Conservation (phyloP, 73 alveolate species). For the Paramecium sonneborni region DNA sequence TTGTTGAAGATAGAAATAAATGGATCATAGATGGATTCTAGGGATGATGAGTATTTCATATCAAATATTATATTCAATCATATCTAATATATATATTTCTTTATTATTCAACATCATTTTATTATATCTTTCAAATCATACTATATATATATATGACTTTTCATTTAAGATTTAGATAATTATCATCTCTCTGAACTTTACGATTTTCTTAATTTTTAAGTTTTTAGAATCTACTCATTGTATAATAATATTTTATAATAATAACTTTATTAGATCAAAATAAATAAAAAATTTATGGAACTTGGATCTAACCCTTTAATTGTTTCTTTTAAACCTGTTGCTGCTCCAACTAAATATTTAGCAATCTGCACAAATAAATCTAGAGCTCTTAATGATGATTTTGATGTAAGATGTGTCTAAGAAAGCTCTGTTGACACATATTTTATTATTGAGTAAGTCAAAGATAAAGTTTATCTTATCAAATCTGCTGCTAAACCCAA, state of each 20-base stretch:
- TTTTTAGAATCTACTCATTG: too few species aligned
- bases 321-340: constrained; percentile 7
- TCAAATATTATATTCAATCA: background rate
- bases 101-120: background rate
- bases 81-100: background rate
- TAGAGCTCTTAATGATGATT: constrained; percentile 40
- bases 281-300: background rate
- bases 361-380: constrained; percentile 33
- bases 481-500: constrained; percentile 44
- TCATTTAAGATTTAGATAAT: too few species aligned
- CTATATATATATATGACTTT: too few species aligned
- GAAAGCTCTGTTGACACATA: background rate
- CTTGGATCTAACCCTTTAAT: background rate
- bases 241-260: too few species aligned
- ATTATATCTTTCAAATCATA: too few species aligned
- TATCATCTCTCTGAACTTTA: too few species aligned
- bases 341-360: background rate
- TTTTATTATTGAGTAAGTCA: background rate
- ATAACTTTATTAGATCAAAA: too few species aligned
- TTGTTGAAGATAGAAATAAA: constrained; percentile 44
- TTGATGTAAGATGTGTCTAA: constrained; percentile 53
- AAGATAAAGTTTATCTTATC: background rate
- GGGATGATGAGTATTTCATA: background rate
- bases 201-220: too few species aligned
- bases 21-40: constrained; percentile 37